Percentiles rank a stretch among this genome's conserved stretches.
Evolutionary conservation across 1,139 yeast genomes (phyloP).

Genomic region (Yamadazyma taylorii): DNA sequence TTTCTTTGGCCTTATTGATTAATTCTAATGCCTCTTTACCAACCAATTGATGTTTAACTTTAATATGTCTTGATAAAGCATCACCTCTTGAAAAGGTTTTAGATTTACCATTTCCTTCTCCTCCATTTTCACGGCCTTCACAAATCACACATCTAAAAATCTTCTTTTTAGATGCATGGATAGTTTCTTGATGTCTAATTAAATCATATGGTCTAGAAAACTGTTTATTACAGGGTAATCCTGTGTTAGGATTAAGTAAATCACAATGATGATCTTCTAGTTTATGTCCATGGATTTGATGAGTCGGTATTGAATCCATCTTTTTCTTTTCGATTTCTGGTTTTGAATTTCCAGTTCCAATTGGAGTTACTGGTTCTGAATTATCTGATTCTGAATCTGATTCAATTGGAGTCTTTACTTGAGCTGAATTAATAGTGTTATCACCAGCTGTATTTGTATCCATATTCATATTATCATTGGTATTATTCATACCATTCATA

Average conservation of each 20-base stretch:
- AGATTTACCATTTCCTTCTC: constrained; percentile 59
- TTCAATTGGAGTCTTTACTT: not conserved
- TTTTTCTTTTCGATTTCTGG: not conserved
- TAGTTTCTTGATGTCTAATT: constrained; percentile 51
- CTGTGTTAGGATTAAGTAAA: constrained; percentile 57
- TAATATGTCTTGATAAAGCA: constrained; percentile 50
- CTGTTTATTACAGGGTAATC: constrained; percentile 44
- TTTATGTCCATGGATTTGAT: not conserved
- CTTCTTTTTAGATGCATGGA: constrained; percentile 50
- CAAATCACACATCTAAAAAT: constrained; percentile 50
- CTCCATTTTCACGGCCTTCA: constrained; percentile 49
- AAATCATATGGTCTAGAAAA: constrained; percentile 51
- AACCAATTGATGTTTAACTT: constrained; percentile 48
- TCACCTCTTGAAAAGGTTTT: constrained; percentile 52
- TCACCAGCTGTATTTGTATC: constrained; percentile 5
- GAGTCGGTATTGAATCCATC: not conserved
- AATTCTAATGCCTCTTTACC: constrained; percentile 56
- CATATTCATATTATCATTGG: not conserved
- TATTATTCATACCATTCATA: constrained; percentile 6
- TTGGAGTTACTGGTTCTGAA: constrained; percentile 1
- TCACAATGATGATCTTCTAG: constrained; percentile 37
- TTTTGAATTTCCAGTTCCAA: not conserved
- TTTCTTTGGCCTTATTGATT: constrained; percentile 71
- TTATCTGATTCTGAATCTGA: constrained; percentile 1
- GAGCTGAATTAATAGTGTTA: not conserved